phyloP scores from a whole-genome alignment of 1,139 yeast genomes.

The Sugiyamaella grinbergsii region DNA sequence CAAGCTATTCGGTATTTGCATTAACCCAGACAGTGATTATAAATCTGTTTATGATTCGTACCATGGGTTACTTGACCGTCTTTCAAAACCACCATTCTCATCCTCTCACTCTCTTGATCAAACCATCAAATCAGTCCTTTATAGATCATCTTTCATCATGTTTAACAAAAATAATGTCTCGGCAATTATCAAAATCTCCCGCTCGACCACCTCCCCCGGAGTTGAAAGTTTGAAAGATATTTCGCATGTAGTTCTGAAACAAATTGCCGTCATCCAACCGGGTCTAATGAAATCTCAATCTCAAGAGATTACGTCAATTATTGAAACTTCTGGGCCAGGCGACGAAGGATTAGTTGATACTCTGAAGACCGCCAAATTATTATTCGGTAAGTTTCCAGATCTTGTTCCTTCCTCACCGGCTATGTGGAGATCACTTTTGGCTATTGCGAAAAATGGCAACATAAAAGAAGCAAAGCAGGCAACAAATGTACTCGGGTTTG shows the following conservation, averaged over 20 bases:
- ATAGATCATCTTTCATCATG: slow-evolving; percentile 61
- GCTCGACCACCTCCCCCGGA: slow-evolving; percentile 33
- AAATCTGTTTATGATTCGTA: slow-evolving; percentile 60
- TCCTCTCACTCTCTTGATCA: background rate
- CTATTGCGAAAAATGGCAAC: slow-evolving; percentile 55
- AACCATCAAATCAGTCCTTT: slow-evolving; percentile 54
- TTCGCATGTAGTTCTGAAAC: slow-evolving; percentile 58
- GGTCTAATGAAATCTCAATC: slow-evolving; percentile 65
- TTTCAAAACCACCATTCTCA: slow-evolving; percentile 12
- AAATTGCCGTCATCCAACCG: slow-evolving; percentile 64
- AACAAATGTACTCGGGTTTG: slow-evolving; percentile 56
- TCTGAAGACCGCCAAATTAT: slow-evolving; percentile 63
- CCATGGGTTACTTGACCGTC: slow-evolving; percentile 59
- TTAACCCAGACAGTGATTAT: slow-evolving; percentile 62
- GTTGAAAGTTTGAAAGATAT: slow-evolving; percentile 40
- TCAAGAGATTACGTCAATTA: slow-evolving; percentile 50
- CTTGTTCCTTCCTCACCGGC: slow-evolving; percentile 32
- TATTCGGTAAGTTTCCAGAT: slow-evolving; percentile 54
- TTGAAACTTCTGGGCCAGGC: slow-evolving; percentile 43
- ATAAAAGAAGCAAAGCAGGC: slow-evolving; percentile 69
- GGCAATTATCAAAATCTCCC: slow-evolving; percentile 53
- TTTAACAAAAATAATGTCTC: slow-evolving; percentile 68
- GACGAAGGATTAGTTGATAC: slow-evolving; percentile 44
- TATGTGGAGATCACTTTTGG: slow-evolving; percentile 40
- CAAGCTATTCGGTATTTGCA: slow-evolving; percentile 31